Evolutionary conservation across 768 basidiomycete genomes (phyloP), one percentile per base, ranked within the genome.

Genomic region (Rhodotorula sphaerocarpa): DNA sequence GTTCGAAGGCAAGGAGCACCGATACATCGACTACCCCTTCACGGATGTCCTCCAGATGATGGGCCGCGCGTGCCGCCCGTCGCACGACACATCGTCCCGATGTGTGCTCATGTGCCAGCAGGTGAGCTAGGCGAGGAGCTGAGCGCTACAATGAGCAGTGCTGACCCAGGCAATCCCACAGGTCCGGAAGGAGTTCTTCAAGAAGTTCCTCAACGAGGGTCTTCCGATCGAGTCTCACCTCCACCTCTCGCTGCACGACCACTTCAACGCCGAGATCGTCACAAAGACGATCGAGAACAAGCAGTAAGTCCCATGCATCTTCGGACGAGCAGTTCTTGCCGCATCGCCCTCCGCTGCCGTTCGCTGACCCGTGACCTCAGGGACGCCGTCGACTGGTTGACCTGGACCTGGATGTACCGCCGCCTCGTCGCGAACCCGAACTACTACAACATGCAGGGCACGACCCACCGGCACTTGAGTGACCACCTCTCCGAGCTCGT

Each of bases 31-130:
- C 75, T 96, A 97, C 73, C 91, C 93, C 6, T 90, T 99, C 61
- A 93, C 93, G 82, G 93, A 97, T 70, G 88, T 99, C 10, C 81
- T 97, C 3, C 95, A 97, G 74, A 97, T 99, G 93, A 93, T 97
- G 85, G 95, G 93, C 46, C 83, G 85, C n/a, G 95, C 95, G 0
- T 96, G 92, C 74, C 85, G 92, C 21, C 93, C 95, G 11, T 75
- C 77, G 44, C 83, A 90, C 70, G 95, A 97, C 70, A 84, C 86
- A 4, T 84, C 86, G 61, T 91, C 89, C 70, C 86, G 90, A 20
- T 97, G 93, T 71, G 86, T 99, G 5, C 78, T 96, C 42, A 96
- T 99, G 91, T 90, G 89, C 72, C 93, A 97, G 71, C 72, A 73
- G 59, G 67, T 66, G 33, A 50, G 68, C 52, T n/a, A 20, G 12